Conservation (phyloP, 179 eudicot genomes). For the Patellifolia procumbens region DNA sequence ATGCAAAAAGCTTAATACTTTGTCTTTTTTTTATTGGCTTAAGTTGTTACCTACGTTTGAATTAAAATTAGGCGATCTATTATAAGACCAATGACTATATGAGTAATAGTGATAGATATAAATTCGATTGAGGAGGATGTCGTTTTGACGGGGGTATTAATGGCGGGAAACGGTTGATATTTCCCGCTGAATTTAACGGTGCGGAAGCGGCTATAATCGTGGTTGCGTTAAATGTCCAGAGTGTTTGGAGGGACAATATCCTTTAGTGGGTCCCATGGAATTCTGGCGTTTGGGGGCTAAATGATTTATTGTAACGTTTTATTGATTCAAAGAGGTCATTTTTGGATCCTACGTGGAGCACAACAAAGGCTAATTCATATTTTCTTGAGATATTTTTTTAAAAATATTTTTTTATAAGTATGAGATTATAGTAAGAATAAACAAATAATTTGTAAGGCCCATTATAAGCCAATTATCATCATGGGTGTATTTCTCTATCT, state of each 20-base stretch:
- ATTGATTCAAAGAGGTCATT: slow-evolving; percentile 13
- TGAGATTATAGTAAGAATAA: too few relatives aligned
- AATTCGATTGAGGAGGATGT: too few relatives aligned
- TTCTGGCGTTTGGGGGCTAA: slow-evolving; percentile 12
- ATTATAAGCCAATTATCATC: too few relatives aligned
- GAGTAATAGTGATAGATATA: too few relatives aligned
- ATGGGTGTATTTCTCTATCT: too few relatives aligned
- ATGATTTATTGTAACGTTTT: slow-evolving; percentile 11
- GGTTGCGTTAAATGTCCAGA: slow-evolving; percentile 22
- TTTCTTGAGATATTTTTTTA: background rate
- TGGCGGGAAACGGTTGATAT: slow-evolving; percentile 26
- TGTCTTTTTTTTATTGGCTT: too few relatives aligned
- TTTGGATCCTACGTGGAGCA: slow-evolving; percentile 13
- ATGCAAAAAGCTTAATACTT: too few relatives aligned
- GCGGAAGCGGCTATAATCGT: slow-evolving; percentile 1
- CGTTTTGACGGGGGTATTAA: background rate
- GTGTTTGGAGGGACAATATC: slow-evolving; percentile 18
- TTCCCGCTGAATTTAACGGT: slow-evolving; percentile 31
- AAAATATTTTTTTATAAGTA: background rate
- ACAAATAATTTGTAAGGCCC: too few relatives aligned
- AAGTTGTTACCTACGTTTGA: too few relatives aligned
- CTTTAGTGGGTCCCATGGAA: background rate
- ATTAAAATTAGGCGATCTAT: too few relatives aligned
- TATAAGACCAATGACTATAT: too few relatives aligned
- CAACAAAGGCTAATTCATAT: background rate